Conservation (phyloP, 306 rosid species). For the Cicer yamashitae region DNA sequence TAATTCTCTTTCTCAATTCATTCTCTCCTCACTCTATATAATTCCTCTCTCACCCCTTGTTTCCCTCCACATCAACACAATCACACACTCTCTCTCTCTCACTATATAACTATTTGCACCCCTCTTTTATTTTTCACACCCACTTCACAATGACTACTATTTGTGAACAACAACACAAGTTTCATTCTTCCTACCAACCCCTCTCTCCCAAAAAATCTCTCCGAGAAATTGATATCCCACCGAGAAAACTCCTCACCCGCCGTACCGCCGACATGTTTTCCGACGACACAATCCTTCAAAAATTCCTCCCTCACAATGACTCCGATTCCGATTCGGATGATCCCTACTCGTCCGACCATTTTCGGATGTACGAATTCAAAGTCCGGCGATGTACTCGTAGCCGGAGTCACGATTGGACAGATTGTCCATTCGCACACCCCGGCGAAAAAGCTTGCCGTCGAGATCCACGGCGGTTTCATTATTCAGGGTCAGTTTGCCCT, state of each 20-base stretch:
- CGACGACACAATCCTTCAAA: conserved; percentile 63
- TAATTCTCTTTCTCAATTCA: conserved; percentile 18
- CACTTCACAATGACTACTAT: conserved; percentile 55
- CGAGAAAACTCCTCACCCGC: conserved; percentile 73
- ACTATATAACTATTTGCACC: background rate
- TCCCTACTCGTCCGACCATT: conserved; percentile 84
- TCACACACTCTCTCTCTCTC: background rate
- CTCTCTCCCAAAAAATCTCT: conserved; percentile 52
- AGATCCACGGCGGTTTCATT: conserved; percentile 73
- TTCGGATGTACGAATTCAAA: conserved; percentile 96
- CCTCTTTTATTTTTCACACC: background rate
- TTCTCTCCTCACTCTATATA: conserved; percentile 52
- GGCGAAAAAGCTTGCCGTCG: conserved; percentile 92
- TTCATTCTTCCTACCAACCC: conserved; percentile 47
- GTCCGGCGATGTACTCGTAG: conserved; percentile 87
- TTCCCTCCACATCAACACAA: conserved; percentile 42
- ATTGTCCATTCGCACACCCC: conserved; percentile 90
- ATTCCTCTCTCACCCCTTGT: conserved; percentile 31
- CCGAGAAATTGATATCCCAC: conserved; percentile 69
- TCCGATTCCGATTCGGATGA: conserved; percentile 58
- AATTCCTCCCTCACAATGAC: conserved; percentile 64
- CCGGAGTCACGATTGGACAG: conserved; percentile 98
- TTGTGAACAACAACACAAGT: conserved; percentile 59
- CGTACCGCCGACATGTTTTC: conserved; percentile 53
- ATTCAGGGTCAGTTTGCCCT: conserved; percentile 76